Evolutionary conservation across 768 basidiomycete genomes (phyloP).

Genomic region (Hebeloma cylindrosporum): DNA sequence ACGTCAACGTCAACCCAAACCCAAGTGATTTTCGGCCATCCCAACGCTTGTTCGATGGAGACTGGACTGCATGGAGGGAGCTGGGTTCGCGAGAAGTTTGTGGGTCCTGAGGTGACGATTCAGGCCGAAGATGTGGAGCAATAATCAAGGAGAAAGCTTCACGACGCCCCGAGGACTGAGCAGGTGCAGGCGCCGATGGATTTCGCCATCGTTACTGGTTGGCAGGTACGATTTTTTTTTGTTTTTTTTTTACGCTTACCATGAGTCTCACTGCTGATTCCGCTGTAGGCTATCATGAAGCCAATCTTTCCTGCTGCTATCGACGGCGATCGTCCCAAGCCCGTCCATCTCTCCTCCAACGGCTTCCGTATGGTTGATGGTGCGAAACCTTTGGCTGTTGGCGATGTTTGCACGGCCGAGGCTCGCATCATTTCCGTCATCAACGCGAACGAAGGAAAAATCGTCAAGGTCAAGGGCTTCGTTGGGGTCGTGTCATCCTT

Average conservation of each 20-base stretch:
- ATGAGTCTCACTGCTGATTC: constrained; percentile 11
- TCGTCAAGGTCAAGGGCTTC: constrained; percentile 87
- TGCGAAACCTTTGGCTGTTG: constrained; percentile 72
- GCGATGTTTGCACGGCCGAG: constrained; percentile 88
- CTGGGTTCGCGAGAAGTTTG: constrained; percentile 82
- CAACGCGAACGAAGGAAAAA: constrained; percentile 91
- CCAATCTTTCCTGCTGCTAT: constrained; percentile 92
- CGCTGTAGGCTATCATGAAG: constrained; percentile 97
- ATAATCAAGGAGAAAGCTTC: constrained; percentile 91
- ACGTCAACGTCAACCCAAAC: no score
- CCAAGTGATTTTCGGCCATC: no score
- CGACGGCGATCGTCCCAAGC: constrained; percentile 92
- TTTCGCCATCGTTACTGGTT: constrained; percentile 97
- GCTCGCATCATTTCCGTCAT: constrained; percentile 87
- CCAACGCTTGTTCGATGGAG: no score
- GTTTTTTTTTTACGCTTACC: constrained; percentile 1
- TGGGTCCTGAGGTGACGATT: constrained; percentile 84
- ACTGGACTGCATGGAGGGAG: no score
- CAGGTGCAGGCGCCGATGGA: constrained; percentile 93
- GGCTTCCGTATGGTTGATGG: constrained; percentile 90
- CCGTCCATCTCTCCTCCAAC: constrained; percentile 97
- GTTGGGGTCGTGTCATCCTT: constrained; percentile 95
- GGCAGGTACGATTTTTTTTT: constrained; percentile 81
- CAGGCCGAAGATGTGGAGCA: constrained; percentile 74
- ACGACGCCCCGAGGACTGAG: constrained; percentile 69